A percentile compares a stretch with the other conserved stretches of the same genome.
phyloP scores from a whole-genome alignment of 495 filamentous ascomycete species.

The Podospora didyma region DNA sequence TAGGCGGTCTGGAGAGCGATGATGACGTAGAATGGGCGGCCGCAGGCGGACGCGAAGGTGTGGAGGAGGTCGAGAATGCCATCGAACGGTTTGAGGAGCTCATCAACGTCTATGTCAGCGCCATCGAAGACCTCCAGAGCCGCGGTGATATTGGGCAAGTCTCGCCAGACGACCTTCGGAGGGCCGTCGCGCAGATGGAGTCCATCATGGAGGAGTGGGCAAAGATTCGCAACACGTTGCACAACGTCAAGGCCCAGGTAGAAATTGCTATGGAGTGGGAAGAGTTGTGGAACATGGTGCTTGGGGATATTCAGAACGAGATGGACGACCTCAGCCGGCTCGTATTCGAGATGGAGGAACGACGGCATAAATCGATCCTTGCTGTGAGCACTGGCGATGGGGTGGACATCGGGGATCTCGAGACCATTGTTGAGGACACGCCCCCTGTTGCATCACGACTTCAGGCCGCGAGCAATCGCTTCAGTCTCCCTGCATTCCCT shows the following conservation, averaged over 20 bases:
- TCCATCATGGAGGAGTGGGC: slow-evolving; percentile 78
- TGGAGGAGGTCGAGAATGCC: slow-evolving; percentile 84
- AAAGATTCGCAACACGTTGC: slow-evolving; percentile 68
- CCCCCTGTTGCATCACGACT: slow-evolving; percentile 50
- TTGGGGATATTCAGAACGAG: slow-evolving; percentile 90
- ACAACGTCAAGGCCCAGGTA: slow-evolving; percentile 79
- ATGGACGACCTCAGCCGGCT: slow-evolving; percentile 76
- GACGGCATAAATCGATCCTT: slow-evolving; percentile 68
- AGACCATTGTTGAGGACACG: slow-evolving; percentile 90
- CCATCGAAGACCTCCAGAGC: slow-evolving; percentile 82
- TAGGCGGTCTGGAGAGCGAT: slow-evolving; percentile 80
- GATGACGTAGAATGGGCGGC: slow-evolving; percentile 98
- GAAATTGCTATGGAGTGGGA: slow-evolving; percentile 99
- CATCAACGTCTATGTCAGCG: slow-evolving; percentile 82
- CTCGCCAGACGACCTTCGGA: slow-evolving; percentile 59
- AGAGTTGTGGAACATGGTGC: slow-evolving; percentile 88
- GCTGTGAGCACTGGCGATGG: slow-evolving; percentile 54
- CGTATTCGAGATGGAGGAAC: slow-evolving; percentile 96
- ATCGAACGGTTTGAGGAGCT: slow-evolving; percentile 80
- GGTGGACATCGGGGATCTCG: slow-evolving; percentile 83
- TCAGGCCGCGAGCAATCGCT: slow-evolving; percentile 51
- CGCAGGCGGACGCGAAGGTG: slow-evolving; percentile 81
- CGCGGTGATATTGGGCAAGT: slow-evolving; percentile 73
- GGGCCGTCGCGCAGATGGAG: slow-evolving; percentile 83
- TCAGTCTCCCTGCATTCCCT: slow-evolving; percentile 60